A percentile compares a stretch with the other conserved stretches of the same genome.
phyloP scores from a whole-genome alignment of 345 rosid genomes.

The Theobroma cacao region DNA sequence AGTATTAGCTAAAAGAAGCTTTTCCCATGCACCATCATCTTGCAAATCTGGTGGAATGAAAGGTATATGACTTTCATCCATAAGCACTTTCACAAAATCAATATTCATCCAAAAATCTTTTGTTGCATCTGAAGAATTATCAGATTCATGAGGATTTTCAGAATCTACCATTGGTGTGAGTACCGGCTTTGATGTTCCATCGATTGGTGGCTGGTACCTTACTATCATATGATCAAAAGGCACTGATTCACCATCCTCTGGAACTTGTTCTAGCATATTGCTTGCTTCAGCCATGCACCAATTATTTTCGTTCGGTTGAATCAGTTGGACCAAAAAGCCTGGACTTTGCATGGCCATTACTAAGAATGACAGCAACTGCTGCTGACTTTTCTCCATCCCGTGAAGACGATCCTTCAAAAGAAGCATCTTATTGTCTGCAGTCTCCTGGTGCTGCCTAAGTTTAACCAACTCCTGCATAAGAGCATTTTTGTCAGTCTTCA shows the following conservation, averaged over 20 bases:
- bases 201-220: constrained; percentile 57
- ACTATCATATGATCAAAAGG: constrained; percentile 61
- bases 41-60: constrained; percentile 60
- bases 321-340: constrained; percentile 68
- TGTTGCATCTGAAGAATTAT: constrained; percentile 31
- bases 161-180: constrained; percentile 16
- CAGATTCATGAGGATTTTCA: constrained; percentile 27
- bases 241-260: constrained; percentile 39
- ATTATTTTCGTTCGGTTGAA: constrained; percentile 64
- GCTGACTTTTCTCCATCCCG: constrained; percentile 92
- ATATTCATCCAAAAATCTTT: constrained; percentile 58
- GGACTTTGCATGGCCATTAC: constrained; percentile 93
- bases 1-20: constrained; percentile 55
- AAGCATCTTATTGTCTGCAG: constrained; percentile 57
- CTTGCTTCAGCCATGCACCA: constrained; percentile 66
- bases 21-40: constrained; percentile 78
- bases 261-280: constrained; percentile 47
- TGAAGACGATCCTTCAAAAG: constrained; percentile 65
- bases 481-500: constrained; percentile 65
- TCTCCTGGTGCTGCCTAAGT: constrained; percentile 72
- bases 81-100: constrained; percentile 62
- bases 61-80: constrained; percentile 67
- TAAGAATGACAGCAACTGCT: constrained; percentile 91
- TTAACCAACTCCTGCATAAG: constrained; percentile 70
- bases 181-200: constrained; percentile 38